These are phyloP conservation scores for Leishmania major DNA, from an alignment of 208 protist genomes.

Conservation along the genomic window DNA sequence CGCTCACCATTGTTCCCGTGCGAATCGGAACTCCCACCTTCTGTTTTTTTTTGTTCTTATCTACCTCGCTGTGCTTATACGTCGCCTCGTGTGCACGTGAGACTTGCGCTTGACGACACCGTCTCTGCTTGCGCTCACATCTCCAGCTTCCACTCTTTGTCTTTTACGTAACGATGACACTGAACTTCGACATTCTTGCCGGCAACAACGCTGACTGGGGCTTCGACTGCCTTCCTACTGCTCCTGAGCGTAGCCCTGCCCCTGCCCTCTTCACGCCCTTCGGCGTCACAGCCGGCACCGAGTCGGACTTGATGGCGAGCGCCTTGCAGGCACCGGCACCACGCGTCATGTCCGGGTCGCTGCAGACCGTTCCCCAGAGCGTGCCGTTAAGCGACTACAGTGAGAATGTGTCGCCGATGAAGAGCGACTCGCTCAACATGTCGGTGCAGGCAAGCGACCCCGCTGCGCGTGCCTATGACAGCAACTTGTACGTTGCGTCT, in stretches of 20 bases:
- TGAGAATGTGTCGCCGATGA: conserved; percentile 33
- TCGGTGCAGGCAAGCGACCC: conserved; percentile 23
- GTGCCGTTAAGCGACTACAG: conserved; percentile 6
- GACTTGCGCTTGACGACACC: not conserved
- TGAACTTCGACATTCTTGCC: conserved; percentile 35
- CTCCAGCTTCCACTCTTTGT: not conserved
- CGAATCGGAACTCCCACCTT: not conserved
- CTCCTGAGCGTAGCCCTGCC: conserved; percentile 11
- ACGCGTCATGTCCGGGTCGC: conserved; percentile 8
- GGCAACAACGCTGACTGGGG: conserved; percentile 34
- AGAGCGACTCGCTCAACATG: conserved; percentile 26
- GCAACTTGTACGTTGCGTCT: conserved; percentile 76
- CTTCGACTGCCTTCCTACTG: conserved; percentile 25
- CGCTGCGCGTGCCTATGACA: conserved; percentile 30
- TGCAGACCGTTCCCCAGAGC: conserved; percentile 3
- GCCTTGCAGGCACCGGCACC: conserved; percentile 1
- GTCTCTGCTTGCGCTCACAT: not conserved
- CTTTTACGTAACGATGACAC: conserved; percentile 21
- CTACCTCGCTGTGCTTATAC: not conserved
- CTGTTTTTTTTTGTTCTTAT: not conserved
- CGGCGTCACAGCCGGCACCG: conserved; percentile 12
- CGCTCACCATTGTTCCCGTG: not conserved
- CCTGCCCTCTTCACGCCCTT: conserved; percentile 9
- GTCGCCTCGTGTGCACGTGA: not conserved
- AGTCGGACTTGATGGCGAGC: conserved; percentile 7